Evolutionary conservation across 2,329 filamentous ascomycete species (phyloP), one percentile per base, ranked within the genome.

Genomic region (Fusarium chaquense): DNA sequence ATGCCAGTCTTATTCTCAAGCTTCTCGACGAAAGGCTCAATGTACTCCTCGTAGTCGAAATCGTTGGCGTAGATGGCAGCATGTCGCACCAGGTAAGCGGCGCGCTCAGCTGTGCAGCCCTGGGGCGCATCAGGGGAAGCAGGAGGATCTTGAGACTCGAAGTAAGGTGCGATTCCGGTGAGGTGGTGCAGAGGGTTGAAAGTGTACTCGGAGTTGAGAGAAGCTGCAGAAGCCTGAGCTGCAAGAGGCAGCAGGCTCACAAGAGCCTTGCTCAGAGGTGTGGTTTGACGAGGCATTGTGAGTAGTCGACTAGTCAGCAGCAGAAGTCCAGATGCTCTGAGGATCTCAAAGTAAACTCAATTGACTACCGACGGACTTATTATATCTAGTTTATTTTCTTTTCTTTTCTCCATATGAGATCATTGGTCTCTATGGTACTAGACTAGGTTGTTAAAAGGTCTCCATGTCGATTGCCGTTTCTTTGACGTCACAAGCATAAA

Each of bases 41-140:
- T 85, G 69, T 87, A 88, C 40, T 81, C 79, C 65, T 88, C 85
- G 50, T 84, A 87, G 71, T 89, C 87, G 61, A 83, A 86, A 71
- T 88, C 86, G 65, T 89, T 89, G 67, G 85, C 84, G 70, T 87
- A 88, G 58, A 89, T 88, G 36, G 87, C 86, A 1, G 86, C 86
- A 69, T 89, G 87, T n/a, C 87, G 86, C 18, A 84, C 81, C 1
- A 89, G 79, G 74, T 88, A 89, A 4, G 86, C 84, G 1, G 86
- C 86, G 30, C 83, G 81, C 1, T 80, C 82, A 2, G 84, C 78
- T 0, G 81, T 82, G 75, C 86, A 89, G 12, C 85, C 82, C 58
- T 83, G 81, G 0, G 86, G 86, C 6, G 83, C 75, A 18, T 74
- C 71, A 4, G 71, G 71, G 3, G 71, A 73, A 7, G 72, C 45